Percentiles rank a stretch among this genome's conserved stretches.
Evolutionary conservation across 768 basidiomycete species (phyloP).

Genomic region (Leccinellum rugosiceps): DNA sequence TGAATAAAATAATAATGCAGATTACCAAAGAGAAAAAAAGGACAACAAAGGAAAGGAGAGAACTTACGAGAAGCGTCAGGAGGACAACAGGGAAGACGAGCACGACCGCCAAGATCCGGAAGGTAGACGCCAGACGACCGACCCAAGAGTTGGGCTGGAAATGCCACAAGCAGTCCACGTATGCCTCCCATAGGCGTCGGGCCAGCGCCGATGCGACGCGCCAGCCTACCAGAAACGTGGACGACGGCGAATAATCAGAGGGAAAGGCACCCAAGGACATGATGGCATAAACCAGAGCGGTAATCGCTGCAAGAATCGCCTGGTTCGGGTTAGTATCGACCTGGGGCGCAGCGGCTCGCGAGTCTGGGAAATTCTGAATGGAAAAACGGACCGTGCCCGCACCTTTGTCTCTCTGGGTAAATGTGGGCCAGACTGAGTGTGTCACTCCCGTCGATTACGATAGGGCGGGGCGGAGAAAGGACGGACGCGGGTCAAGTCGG

Average conservation of each 20-base stretch:
- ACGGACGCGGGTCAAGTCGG: conserved; percentile 4
- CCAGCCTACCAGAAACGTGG: conserved; percentile 18
- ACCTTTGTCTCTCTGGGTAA: neutral
- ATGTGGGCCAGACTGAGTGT: conserved; percentile 3
- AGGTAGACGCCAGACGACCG: conserved; percentile 56
- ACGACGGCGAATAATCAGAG: conserved; percentile 10
- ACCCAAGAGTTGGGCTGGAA: conserved; percentile 69
- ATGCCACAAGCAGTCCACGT: conserved; percentile 60
- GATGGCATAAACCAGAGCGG: conserved; percentile 9
- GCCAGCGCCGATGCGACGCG: conserved; percentile 28
- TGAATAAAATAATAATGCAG: neutral
- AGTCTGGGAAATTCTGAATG: conserved; percentile 1
- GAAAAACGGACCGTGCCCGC: neutral
- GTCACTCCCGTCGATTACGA: conserved; percentile 19
- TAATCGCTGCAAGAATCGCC: neutral
- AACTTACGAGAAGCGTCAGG: conserved; percentile 63
- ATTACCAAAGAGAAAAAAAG: conserved; percentile 9
- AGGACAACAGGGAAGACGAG: conserved; percentile 48
- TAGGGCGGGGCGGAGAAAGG: conserved; percentile 20
- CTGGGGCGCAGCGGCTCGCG: neutral
- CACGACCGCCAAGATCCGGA: conserved; percentile 60
- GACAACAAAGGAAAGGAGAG: conserved; percentile 4
- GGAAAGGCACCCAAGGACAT: conserved; percentile 5
- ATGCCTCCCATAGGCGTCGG: conserved; percentile 52
- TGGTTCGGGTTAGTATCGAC: neutral